Conservation (phyloP, 2,329 filamentous ascomycete species). For the Monosporascus sp. region DNA sequence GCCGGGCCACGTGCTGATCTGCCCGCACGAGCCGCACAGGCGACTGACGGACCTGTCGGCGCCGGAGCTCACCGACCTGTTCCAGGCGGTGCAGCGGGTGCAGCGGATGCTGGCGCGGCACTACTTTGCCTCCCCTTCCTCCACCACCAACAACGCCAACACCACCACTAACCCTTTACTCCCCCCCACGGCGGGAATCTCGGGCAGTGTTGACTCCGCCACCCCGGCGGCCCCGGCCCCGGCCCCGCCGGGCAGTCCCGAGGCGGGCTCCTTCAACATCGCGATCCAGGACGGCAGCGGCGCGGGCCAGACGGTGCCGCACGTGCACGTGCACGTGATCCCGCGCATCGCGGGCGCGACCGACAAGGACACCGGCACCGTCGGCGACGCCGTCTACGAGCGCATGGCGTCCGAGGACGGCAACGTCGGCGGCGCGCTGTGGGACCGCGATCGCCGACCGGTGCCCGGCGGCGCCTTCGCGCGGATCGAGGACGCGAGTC, state of each 20-base stretch:
- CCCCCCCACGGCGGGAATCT: too few species aligned
- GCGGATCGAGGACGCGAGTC: slow-evolving; percentile 64
- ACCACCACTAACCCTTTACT: slow-evolving; percentile 1
- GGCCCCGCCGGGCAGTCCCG: slow-evolving; percentile 37
- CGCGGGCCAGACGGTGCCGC: slow-evolving; percentile 88
- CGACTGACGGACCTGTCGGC: slow-evolving; percentile 70
- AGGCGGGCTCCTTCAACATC: slow-evolving; percentile 78
- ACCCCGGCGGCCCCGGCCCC: too few species aligned
- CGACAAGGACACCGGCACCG: slow-evolving; percentile 18
- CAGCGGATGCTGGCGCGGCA: slow-evolving; percentile 65
- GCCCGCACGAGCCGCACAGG: slow-evolving; percentile 62
- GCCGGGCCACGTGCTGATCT: slow-evolving; percentile 89
- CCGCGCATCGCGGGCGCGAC: slow-evolving; percentile 26
- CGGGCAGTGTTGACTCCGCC: too few species aligned
- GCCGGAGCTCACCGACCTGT: slow-evolving; percentile 74
- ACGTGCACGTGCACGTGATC: slow-evolving; percentile 75
- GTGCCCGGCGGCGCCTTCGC: slow-evolving; percentile 56
- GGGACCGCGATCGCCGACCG: slow-evolving; percentile 33
- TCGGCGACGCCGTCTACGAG: slow-evolving; percentile 58
- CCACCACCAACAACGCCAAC: not conserved
- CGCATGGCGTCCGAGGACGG: slow-evolving; percentile 80
- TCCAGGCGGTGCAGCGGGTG: slow-evolving; percentile 77
- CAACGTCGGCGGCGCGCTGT: slow-evolving; percentile 67
- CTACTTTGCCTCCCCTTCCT: slow-evolving; percentile 39
- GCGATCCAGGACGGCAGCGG: slow-evolving; percentile 90